Conservation (phyloP, 164 flowering plant species). For the Tetracentron sinense region DNA sequence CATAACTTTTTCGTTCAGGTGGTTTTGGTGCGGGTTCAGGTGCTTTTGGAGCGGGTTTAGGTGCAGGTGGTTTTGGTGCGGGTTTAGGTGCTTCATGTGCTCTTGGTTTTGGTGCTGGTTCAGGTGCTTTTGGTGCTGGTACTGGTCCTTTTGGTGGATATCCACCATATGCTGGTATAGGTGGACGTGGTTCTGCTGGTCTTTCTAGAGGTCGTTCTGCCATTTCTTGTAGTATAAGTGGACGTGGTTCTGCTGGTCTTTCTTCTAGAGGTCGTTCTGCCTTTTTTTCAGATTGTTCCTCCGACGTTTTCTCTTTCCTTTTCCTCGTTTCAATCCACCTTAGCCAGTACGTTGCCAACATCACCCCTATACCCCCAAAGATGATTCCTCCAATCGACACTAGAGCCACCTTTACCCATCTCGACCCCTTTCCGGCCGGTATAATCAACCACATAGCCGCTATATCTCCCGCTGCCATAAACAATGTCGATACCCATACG, state of each 20-base stretch:
- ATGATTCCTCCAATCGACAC: background rate
- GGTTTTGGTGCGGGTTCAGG: background rate
- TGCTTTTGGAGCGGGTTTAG: background rate
- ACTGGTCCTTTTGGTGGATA: background rate
- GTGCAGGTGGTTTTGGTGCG: background rate
- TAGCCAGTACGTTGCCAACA: slow-evolving; percentile 9
- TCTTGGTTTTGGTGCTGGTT: background rate
- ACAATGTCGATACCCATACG: slow-evolving; percentile 23
- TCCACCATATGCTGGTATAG: too few species aligned
- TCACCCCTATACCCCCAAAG: slow-evolving; percentile 2
- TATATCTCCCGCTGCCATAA: slow-evolving; percentile 20
- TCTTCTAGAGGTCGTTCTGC: too few species aligned
- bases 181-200: too few species aligned
- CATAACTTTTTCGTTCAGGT: too few species aligned
- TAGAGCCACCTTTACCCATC: slow-evolving; percentile 7
- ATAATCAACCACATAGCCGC: slow-evolving; percentile 21
- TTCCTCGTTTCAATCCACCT: slow-evolving; percentile 7
- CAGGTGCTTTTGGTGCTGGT: background rate
- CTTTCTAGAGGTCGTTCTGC: too few species aligned
- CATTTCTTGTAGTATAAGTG: too few species aligned
- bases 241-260: too few species aligned
- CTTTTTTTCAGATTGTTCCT: too few species aligned
- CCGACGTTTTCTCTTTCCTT: background rate
- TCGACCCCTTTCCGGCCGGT: slow-evolving; percentile 1
- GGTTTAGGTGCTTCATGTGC: background rate